Conservation (phyloP, 2,329 filamentous ascomycete genomes). For the Alternaria novae-zelandiae region DNA sequence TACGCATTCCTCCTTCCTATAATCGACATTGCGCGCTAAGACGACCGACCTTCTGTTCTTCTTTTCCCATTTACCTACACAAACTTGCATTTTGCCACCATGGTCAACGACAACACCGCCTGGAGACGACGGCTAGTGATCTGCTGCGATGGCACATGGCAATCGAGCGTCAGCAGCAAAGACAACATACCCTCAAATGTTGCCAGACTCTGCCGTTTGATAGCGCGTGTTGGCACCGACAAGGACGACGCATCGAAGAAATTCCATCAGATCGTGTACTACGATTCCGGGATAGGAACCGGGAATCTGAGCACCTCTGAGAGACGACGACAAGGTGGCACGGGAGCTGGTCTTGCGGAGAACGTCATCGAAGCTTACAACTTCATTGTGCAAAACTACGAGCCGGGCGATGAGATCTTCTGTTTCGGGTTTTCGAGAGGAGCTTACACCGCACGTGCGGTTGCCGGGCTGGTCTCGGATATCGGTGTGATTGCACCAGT, state of each 20-base stretch:
- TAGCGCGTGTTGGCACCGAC: constrained; percentile 38
- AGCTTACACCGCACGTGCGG: constrained; percentile 53
- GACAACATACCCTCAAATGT: constrained; percentile 47
- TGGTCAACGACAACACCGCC: constrained; percentile 22
- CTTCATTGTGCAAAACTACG: constrained; percentile 59
- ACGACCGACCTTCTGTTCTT: not conserved
- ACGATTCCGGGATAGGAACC: constrained; percentile 45
- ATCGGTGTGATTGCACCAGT: constrained; percentile 56
- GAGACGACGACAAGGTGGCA: constrained; percentile 46
- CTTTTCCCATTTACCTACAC: not conserved
- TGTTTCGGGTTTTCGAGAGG: constrained; percentile 56
- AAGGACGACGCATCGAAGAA: constrained; percentile 29
- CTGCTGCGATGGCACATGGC: constrained; percentile 49
- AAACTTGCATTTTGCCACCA: constrained; percentile 2
- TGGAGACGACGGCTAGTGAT: constrained; percentile 45
- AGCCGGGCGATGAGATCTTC: constrained; percentile 56
- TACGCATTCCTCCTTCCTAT: not conserved
- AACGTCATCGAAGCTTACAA: constrained; percentile 59
- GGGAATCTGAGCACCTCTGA: constrained; percentile 38
- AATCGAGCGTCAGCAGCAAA: constrained; percentile 37
- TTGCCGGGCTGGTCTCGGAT: constrained; percentile 53
- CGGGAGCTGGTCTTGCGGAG: constrained; percentile 53
- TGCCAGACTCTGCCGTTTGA: constrained; percentile 43
- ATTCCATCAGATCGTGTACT: constrained; percentile 47
- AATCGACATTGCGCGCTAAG: not conserved